These are phyloP conservation scores for Trichoderma sp. DNA, from an alignment of 2,329 filamentous ascomycete genomes.

Conservation along the genomic window DNA sequence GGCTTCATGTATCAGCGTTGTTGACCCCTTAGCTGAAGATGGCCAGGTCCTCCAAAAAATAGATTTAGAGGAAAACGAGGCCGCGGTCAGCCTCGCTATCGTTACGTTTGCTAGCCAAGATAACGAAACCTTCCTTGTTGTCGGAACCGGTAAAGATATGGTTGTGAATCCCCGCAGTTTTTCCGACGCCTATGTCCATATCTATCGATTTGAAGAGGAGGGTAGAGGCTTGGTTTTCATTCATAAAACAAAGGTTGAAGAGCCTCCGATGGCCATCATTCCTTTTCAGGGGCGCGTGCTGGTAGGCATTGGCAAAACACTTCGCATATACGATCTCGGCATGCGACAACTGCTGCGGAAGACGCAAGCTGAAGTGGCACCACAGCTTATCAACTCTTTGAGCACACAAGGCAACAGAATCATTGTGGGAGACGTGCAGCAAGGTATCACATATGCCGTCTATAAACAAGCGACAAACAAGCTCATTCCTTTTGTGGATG, in stretches of 20 bases:
- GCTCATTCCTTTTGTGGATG: slow-evolving; percentile 90
- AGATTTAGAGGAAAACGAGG: slow-evolving; percentile 86
- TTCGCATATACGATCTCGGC: slow-evolving; percentile 90
- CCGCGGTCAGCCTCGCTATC: slow-evolving; percentile 80
- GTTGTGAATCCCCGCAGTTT: slow-evolving; percentile 74
- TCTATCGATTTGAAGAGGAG: slow-evolving; percentile 85
- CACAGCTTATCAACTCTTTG: slow-evolving; percentile 83
- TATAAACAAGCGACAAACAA: slow-evolving; percentile 93
- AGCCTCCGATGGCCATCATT: slow-evolving; percentile 86
- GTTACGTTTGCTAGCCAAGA: slow-evolving; percentile 88
- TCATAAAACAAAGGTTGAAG: slow-evolving; percentile 91
- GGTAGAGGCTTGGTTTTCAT: slow-evolving; percentile 91
- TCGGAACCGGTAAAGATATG: slow-evolving; percentile 93
- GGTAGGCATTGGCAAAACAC: slow-evolving; percentile 78
- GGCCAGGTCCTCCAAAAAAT: slow-evolving; percentile 70
- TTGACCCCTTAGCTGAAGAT: slow-evolving; percentile 80
- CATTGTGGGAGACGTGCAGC: slow-evolving; percentile 87
- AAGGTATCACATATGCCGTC: slow-evolving; percentile 87
- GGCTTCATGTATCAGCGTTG: slow-evolving; percentile 92
- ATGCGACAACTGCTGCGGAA: slow-evolving; percentile 92
- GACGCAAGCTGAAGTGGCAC: slow-evolving; percentile 75
- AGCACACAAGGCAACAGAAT: slow-evolving; percentile 91
- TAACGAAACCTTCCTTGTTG: slow-evolving; percentile 85
- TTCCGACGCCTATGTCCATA: slow-evolving; percentile 81
- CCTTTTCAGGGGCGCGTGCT: slow-evolving; percentile 88